Base-by-base conservation (phyloP, 2,329 filamentous ascomycete genomes). In the Camillea tinctor region DNA sequence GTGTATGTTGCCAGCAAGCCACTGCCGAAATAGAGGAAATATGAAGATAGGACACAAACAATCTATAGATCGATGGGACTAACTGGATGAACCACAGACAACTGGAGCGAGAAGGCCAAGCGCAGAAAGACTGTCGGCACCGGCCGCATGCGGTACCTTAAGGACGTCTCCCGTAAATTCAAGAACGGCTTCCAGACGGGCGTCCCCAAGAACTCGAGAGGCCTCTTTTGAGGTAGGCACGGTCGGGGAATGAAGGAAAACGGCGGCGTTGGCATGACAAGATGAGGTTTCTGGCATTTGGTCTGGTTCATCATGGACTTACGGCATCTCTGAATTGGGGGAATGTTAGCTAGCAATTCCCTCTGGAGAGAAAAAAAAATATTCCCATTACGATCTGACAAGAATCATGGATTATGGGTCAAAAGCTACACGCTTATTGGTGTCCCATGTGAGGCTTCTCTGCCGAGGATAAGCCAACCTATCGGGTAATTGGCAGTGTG, bases 101-200 rank as follows among this genome's bases (percentile, higher is more conserved):
- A 99, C 91, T 99, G 95, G 95, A 88, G 91, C 81, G 94, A 98
- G 88, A 99, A 99, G 91, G 94, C 93, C 75, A 98, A 98, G 92
- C 88, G 95, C 82, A 96, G 95, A 90, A 98, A 97, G 93, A 97
- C 94, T 77, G 94, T 91, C 79, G 95, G 95, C 76, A 94, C 92
- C 77, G 95, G 95, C 81, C 92, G 95, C 81, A 95, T 93, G 89
- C 88, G 92, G 79, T 92, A 93, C 84, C 87, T 99, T 79, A 96
- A 96, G 87, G 87, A 86, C 75, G 89, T 99, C 78, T 85, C 93
- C 78, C 90, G 95, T 80, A 88, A 88, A 83, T 97, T 97, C 89
- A 92, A 90, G 86, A 99, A 99, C 84, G 93, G 93, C 74, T 99
- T 99, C 92, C 94, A 91, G 85, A 87, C 83, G 72, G 95, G 95